These are phyloP conservation scores for Xanthoconium separans DNA, from an alignment of 1,284 basidiomycete genomes.

Conservation along the genomic window DNA sequence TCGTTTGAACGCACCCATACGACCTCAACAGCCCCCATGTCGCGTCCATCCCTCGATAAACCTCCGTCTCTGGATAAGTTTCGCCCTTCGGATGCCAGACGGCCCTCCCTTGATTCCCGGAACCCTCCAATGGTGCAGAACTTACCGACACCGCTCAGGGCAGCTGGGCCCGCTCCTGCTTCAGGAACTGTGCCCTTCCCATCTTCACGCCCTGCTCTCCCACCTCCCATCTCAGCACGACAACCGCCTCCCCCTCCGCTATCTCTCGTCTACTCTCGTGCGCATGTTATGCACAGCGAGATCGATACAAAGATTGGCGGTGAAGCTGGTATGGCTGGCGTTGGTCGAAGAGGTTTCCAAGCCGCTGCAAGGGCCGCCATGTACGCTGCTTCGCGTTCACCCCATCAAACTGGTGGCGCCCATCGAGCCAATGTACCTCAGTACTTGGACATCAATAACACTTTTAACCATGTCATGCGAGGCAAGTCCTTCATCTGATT, in stretches of 20 bases:
- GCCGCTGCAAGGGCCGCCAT: conserved; percentile 74
- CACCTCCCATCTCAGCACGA: conserved; percentile 13
- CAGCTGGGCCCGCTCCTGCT: conserved; percentile 9
- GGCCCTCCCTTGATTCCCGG: conserved; percentile 20
- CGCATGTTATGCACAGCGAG: conserved; percentile 14
- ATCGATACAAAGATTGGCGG: conserved; percentile 73
- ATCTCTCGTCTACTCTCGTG: conserved; percentile 7
- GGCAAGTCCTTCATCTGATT: conserved; percentile 34
- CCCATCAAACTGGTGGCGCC: conserved; percentile 30
- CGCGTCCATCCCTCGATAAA: conserved; percentile 16
- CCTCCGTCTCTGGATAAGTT: conserved; percentile 16
- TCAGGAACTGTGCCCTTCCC: conserved; percentile 17
- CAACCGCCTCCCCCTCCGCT: conserved; percentile 21
- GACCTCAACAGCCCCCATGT: conserved; percentile 14
- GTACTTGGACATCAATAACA: conserved; percentile 52
- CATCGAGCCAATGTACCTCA: conserved; percentile 46
- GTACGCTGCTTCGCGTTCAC: conserved; percentile 38
- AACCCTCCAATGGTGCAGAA: conserved; percentile 7
- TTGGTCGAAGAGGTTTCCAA: conserved; percentile 81
- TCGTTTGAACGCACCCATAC: conserved; percentile 18
- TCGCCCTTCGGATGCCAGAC: conserved; percentile 8
- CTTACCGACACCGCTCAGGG: conserved; percentile 4
- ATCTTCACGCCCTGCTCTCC: conserved; percentile 4
- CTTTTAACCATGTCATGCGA: conserved; percentile 29
- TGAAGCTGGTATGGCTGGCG: conserved; percentile 86